A percentile compares a stretch with the other conserved stretches of the same genome.
phyloP scores from a whole-genome alignment of 2,329 filamentous ascomycete genomes.

The Paraphaeosphaeria minitans region DNA sequence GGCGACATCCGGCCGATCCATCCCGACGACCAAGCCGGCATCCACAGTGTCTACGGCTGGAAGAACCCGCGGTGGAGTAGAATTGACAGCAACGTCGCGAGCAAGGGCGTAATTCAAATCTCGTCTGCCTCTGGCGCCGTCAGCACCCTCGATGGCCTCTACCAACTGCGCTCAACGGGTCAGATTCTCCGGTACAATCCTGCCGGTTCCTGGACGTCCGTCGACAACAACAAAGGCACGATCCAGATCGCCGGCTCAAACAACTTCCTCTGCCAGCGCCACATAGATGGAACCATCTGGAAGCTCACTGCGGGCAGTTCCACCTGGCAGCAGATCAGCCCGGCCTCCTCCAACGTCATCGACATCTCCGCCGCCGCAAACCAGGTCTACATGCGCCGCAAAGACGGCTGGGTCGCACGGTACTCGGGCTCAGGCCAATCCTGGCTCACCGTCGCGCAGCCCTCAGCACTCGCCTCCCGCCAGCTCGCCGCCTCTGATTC shows the following conservation, averaged over 20 bases:
- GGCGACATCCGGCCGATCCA: slow-evolving; percentile 29
- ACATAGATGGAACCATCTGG: slow-evolving; percentile 32
- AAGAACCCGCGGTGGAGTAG: slow-evolving; percentile 31
- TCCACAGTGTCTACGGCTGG: slow-evolving; percentile 38
- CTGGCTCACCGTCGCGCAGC: slow-evolving; percentile 33
- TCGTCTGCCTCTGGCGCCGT: slow-evolving; percentile 16
- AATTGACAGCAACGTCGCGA: slow-evolving; percentile 27
- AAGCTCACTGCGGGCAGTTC: slow-evolving; percentile 24
- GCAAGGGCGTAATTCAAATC: slow-evolving; percentile 25
- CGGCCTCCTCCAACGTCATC: slow-evolving; percentile 27
- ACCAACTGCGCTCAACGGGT: slow-evolving; percentile 33
- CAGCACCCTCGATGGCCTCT: slow-evolving; percentile 29
- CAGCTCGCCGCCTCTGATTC: slow-evolving; percentile 35
- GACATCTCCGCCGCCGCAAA: slow-evolving; percentile 34
- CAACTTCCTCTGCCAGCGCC: slow-evolving; percentile 34
- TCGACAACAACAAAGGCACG: slow-evolving; percentile 35
- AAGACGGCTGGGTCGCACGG: slow-evolving; percentile 36
- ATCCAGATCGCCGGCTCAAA: slow-evolving; percentile 32
- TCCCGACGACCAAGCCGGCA: slow-evolving; percentile 34
- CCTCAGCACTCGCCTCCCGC: slow-evolving; percentile 17
- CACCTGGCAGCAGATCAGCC: slow-evolving; percentile 30
- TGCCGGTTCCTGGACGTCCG: slow-evolving; percentile 23
- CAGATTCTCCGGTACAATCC: slow-evolving; percentile 29
- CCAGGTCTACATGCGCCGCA: slow-evolving; percentile 35
- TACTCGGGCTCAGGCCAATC: slow-evolving; percentile 26